Percentiles rank a stretch among this genome's conserved stretches.
phyloP scores from a whole-genome alignment of 768 basidiomycete genomes.

The Lentinula edodes region DNA sequence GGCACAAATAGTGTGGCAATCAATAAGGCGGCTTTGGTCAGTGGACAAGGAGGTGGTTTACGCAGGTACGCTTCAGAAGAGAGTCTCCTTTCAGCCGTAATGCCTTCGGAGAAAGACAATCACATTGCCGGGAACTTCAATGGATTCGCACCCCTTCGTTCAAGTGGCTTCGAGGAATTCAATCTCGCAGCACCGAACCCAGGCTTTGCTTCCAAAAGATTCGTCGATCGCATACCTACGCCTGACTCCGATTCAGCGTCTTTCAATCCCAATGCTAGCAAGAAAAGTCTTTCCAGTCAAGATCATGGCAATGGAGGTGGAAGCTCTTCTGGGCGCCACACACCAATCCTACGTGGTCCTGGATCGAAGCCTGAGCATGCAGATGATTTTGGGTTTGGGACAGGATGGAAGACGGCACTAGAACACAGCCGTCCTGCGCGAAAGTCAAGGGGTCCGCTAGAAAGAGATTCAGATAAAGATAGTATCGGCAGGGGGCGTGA shows the following conservation, averaged over 20 bases:
- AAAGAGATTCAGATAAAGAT: neutral
- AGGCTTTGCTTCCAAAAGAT: neutral
- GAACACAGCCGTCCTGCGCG: neutral
- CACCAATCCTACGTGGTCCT: neutral
- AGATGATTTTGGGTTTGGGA: slow-evolving; percentile 1
- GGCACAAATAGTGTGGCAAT: neutral
- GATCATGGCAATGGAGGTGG: neutral
- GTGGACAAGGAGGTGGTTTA: neutral
- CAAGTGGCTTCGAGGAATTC: slow-evolving; percentile 3
- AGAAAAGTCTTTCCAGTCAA: neutral
- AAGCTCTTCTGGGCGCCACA: neutral
- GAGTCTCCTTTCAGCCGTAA: neutral
- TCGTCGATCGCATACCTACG: neutral
- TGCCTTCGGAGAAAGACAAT: neutral
- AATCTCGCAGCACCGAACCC: neutral
- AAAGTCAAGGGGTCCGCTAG: neutral
- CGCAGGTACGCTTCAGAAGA: slow-evolving; percentile 6
- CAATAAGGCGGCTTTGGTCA: neutral
- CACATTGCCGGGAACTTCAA: neutral
- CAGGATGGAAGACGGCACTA: neutral
- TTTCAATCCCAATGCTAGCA: neutral
- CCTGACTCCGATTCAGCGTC: slow-evolving; percentile 1
- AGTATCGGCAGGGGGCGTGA: neutral
- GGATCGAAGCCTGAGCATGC: neutral
- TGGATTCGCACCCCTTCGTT: slow-evolving; percentile 5